phyloP scores from a whole-genome alignment of 108 stramenopile genomes.

The Nannochloropsis gaditana region DNA sequence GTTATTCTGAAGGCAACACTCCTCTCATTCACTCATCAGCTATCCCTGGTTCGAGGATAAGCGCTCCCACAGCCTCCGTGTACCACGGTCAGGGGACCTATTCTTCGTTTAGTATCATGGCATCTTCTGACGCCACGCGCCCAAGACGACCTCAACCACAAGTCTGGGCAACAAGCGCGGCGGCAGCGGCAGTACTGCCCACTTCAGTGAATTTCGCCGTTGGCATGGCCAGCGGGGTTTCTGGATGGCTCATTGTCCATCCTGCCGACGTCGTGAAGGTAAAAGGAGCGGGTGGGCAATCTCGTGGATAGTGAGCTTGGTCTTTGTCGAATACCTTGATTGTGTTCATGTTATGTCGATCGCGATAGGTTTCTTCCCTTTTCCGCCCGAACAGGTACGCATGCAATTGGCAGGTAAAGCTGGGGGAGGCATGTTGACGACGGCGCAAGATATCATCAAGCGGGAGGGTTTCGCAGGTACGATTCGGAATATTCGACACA shows the following conservation, averaged over 20 bases:
- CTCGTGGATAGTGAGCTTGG: background rate
- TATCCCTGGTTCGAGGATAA: too few relatives aligned
- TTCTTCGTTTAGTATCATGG: too few relatives aligned
- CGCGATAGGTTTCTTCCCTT: background rate
- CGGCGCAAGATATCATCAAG: slow-evolving; percentile 6
- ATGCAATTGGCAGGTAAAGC: slow-evolving; percentile 35
- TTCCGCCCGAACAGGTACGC: slow-evolving; percentile 28
- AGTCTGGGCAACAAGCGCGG: background rate
- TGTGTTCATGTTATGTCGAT: too few relatives aligned
- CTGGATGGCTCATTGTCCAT: slow-evolving; percentile 48
- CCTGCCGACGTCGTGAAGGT: slow-evolving; percentile 49
- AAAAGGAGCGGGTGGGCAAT: slow-evolving; percentile 32
- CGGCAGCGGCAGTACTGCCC: slow-evolving; percentile 25
- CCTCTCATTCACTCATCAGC: too few relatives aligned
- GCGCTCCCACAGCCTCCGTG: too few relatives aligned
- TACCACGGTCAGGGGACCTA: too few relatives aligned
- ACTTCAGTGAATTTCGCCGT: slow-evolving; percentile 36
- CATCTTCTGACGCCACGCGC: too few relatives aligned
- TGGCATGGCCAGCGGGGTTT: slow-evolving; percentile 41
- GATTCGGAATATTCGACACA: background rate
- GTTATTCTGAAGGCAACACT: too few relatives aligned
- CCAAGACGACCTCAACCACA: too few relatives aligned
- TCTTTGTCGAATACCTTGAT: too few relatives aligned
- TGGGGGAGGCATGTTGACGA: background rate
- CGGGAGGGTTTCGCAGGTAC: slow-evolving; percentile 22